A percentile compares a stretch with the other conserved stretches of the same genome.
These are phyloP conservation scores for Boletus rubescentipes DNA, from an alignment of 768 basidiomycete species.

Conservation along the genomic window DNA sequence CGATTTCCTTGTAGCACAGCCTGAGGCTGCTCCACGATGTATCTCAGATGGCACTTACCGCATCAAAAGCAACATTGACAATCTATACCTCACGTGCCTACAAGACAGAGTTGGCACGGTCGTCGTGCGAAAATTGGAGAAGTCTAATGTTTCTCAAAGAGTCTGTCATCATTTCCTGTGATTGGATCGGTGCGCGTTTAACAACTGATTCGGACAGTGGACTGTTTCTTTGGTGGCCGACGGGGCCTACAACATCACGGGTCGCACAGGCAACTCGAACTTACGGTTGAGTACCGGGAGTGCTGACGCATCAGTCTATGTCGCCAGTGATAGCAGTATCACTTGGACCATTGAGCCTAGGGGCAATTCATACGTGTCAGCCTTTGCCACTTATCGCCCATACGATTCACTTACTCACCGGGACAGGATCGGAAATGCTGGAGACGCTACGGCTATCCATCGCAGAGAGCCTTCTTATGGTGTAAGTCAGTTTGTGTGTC, in stretches of 20 bases:
- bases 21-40: too few relatives aligned
- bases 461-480: background rate
- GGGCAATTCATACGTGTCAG: background rate
- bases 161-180: background rate
- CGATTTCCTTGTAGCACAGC: background rate
- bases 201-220: background rate
- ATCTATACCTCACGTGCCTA: background rate
- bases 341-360: background rate
- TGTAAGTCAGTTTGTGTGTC: background rate
- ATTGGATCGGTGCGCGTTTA: background rate
- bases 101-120: background rate
- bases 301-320: background rate
- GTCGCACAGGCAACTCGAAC: background rate
- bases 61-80: background rate
- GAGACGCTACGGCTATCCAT: constrained; percentile 1
- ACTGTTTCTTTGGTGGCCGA: background rate
- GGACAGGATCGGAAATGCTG: constrained; percentile 3
- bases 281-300: background rate
- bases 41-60: background rate
- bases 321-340: background rate
- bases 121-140: background rate
- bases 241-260: background rate
- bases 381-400: background rate
- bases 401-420: background rate
- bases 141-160: background rate